Evolutionary conservation across 495 filamentous ascomycete genomes (phyloP).

Genomic region (Aspergillus affinis): DNA sequence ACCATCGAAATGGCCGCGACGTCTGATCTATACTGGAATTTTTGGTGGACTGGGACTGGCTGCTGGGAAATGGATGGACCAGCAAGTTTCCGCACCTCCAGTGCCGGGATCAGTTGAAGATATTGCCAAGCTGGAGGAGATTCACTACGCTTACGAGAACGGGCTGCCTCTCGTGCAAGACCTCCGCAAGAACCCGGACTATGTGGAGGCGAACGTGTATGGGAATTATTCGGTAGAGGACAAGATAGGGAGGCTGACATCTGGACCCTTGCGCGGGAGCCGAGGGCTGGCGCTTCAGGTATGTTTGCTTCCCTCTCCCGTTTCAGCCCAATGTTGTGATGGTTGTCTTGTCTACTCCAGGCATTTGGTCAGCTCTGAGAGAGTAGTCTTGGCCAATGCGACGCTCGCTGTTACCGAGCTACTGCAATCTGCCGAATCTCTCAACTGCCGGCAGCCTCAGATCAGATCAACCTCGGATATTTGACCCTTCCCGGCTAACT

Average conservation of each 20-base stretch:
- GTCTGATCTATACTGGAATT: conserved; percentile 35
- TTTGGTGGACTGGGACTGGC: conserved; percentile 36
- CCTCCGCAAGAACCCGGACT: conserved; percentile 53
- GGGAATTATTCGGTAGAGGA: conserved; percentile 41
- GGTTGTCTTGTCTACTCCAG: not conserved
- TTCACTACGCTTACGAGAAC: conserved; percentile 31
- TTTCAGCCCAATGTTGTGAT: not conserved
- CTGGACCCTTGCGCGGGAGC: conserved; percentile 41
- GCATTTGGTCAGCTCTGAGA: not conserved
- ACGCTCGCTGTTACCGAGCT: not conserved
- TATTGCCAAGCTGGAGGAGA: conserved; percentile 19
- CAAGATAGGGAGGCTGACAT: conserved; percentile 36
- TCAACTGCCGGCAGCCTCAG: conserved; percentile 16
- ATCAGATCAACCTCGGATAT: conserved; percentile 13
- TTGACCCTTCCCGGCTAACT: conserved; percentile 23
- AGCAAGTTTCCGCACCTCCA: conserved; percentile 29
- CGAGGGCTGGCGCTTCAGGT: conserved; percentile 46
- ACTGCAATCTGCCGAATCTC: conserved; percentile 9
- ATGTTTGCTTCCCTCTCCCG: conserved; percentile 11
- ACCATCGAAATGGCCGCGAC: conserved; percentile 39
- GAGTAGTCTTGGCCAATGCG: not conserved
- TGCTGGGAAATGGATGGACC: conserved; percentile 28
- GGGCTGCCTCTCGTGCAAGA: conserved; percentile 53
- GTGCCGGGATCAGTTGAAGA: conserved; percentile 36
- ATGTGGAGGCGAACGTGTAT: conserved; percentile 57